phyloP scores from a whole-genome alignment of 108 stramenopile genomes.

The Skeletonema grethae region DNA sequence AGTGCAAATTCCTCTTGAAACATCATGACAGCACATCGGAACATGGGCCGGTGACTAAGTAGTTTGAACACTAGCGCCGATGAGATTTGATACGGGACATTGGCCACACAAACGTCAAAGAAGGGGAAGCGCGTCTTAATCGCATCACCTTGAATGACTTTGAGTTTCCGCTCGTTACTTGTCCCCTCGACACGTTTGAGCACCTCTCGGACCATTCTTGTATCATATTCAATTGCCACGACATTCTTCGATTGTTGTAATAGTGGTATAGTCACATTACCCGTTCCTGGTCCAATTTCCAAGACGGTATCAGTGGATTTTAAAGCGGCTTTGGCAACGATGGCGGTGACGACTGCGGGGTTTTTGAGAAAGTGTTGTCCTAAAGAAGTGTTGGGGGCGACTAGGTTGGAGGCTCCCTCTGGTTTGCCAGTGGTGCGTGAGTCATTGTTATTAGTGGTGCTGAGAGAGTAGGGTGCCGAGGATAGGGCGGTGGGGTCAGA shows the following conservation, averaged over 20 bases:
- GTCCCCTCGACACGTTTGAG: constrained; percentile 97
- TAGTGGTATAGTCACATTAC: constrained; percentile 98
- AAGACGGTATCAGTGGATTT: constrained; percentile 88
- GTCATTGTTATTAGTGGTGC: neutral
- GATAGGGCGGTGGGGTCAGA: constrained; percentile 9
- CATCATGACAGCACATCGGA: constrained; percentile 99
- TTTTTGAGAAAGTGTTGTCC: constrained; percentile 99
- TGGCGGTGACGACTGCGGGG: constrained; percentile 97
- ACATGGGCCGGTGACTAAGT: constrained; percentile 92
- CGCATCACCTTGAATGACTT: constrained; percentile 96
- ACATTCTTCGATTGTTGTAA: constrained; percentile 89
- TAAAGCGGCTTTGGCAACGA: constrained; percentile 91
- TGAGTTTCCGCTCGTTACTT: constrained; percentile 68
- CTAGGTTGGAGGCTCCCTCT: constrained; percentile 56
- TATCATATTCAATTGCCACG: constrained; percentile 96
- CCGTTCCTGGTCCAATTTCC: constrained; percentile 95
- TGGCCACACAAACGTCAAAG: constrained; percentile 98
- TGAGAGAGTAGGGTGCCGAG: constrained; percentile 41
- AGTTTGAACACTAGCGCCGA: constrained; percentile 96
- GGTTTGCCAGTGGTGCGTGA: neutral
- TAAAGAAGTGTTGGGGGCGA: constrained; percentile 89
- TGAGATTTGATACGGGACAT: constrained; percentile 98
- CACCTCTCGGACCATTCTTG: constrained; percentile 97
- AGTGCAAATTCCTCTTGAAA: constrained; percentile 98
- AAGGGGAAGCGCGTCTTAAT: constrained; percentile 95